These are phyloP conservation scores for Penicillium soppii DNA, from an alignment of 495 filamentous ascomycete species.

Conservation along the genomic window DNA sequence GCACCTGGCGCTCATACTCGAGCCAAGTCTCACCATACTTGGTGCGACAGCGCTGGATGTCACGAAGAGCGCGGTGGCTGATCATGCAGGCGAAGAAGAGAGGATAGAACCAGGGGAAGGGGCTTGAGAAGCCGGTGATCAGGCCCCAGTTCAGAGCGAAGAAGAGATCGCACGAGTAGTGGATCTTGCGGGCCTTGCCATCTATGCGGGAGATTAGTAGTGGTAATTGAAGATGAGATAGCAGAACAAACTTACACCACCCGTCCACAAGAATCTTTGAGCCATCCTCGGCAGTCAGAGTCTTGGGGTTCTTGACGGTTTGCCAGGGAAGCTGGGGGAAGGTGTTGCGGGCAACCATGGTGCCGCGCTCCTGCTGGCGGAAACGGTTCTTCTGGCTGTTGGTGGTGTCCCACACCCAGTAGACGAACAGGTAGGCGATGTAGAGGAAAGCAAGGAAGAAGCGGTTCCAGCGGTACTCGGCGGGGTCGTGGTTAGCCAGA, in stretches of 20 bases:
- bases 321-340: slow-evolving; percentile 97
- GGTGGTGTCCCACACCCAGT: slow-evolving; percentile 89
- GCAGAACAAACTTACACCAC: slow-evolving; percentile 63
- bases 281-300: slow-evolving; percentile 75
- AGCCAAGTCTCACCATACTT: slow-evolving; percentile 94
- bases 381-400: slow-evolving; percentile 97
- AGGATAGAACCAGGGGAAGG: slow-evolving; percentile 97
- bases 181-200: slow-evolving; percentile 87
- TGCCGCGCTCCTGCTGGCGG: slow-evolving; percentile 77
- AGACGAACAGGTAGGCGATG: slow-evolving; percentile 75
- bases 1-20: slow-evolving; percentile 84
- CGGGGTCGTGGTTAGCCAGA: slow-evolving; percentile 82
- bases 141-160: slow-evolving; percentile 68
- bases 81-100: slow-evolving; percentile 93
- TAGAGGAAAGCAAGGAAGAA: slow-evolving; percentile 65
- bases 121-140: slow-evolving; percentile 68
- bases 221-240: neutral
- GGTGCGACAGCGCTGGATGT: slow-evolving; percentile 77
- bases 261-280: slow-evolving; percentile 84
- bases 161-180: slow-evolving; percentile 88
- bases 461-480: slow-evolving; percentile 76
- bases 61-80: slow-evolving; percentile 78
- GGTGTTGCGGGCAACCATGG: slow-evolving; percentile 65
- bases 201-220: slow-evolving; percentile 36
- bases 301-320: slow-evolving; percentile 79